Conservation (phyloP, 305 asterid genomes). For the Rubia tinctorum region DNA sequence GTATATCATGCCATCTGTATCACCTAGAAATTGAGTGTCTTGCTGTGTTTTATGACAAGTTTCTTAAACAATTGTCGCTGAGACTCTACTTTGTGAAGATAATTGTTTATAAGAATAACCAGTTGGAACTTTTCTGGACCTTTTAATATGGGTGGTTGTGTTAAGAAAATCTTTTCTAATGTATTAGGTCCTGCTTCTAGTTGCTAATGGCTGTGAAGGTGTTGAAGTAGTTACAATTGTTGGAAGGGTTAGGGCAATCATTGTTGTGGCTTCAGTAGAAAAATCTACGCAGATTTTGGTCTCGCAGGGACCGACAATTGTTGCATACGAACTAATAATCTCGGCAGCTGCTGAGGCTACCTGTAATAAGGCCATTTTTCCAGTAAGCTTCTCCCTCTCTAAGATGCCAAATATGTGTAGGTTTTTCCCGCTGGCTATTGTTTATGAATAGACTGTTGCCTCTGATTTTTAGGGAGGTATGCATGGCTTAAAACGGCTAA, state of each 20-base stretch:
- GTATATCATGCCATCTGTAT: no score
- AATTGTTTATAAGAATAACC: no score
- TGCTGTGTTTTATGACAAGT: no score
- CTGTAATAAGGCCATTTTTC: constrained; percentile 72
- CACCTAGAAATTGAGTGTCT: no score
- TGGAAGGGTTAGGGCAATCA: constrained; percentile 82
- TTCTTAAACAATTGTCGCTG: no score
- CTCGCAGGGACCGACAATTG: constrained; percentile 54
- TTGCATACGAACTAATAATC: constrained; percentile 69
- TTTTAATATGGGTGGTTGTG: no score
- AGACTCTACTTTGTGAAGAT: no score
- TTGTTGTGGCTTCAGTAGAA: constrained; percentile 66
- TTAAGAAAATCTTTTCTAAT: constrained; percentile 10
- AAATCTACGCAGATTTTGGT: constrained; percentile 54
- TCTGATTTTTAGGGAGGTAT: constrained; percentile 57
- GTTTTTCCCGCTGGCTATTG: background rate
- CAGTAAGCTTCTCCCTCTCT: constrained; percentile 33
- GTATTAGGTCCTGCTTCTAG: constrained; percentile 70
- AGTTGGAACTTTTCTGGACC: no score
- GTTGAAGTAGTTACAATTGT: constrained; percentile 70
- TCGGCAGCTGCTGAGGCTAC: constrained; percentile 51
- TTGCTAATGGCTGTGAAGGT: constrained; percentile 89
- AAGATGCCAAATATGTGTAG: background rate
- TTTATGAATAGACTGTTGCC: constrained; percentile 4
- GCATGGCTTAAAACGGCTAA: constrained; percentile 48